Percentiles rank a stretch among this genome's conserved stretches.
phyloP scores from a whole-genome alignment of 768 basidiomycete genomes.

The Phlebiopsis gigantea region DNA sequence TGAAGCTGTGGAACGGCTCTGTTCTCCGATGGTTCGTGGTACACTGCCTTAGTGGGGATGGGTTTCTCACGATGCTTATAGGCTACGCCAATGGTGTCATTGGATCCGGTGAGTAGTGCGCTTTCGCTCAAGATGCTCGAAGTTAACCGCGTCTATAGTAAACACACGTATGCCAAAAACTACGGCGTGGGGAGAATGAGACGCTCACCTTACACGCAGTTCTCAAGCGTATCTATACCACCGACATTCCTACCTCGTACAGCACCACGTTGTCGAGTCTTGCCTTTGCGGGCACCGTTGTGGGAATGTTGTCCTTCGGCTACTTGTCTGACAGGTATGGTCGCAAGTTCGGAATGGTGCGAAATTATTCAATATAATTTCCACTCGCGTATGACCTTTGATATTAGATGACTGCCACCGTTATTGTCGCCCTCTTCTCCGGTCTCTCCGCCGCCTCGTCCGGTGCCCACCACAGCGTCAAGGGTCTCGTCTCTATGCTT shows the following conservation, averaged over 20 bases:
- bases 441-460: slow-evolving; percentile 76
- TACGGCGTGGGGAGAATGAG: not conserved
- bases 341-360: slow-evolving; percentile 84
- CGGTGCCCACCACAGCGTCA: slow-evolving; percentile 68
- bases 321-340: slow-evolving; percentile 85
- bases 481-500: slow-evolving; percentile 73
- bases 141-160: slow-evolving; percentile 35
- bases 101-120: slow-evolving; percentile 56
- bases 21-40: slow-evolving; percentile 69
- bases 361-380: slow-evolving; percentile 6
- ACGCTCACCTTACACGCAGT: slow-evolving; percentile 36
- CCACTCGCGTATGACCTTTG: not conserved
- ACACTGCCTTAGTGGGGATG: not conserved
- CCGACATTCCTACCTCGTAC: slow-evolving; percentile 47
- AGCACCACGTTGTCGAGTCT: slow-evolving; percentile 60
- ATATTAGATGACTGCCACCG: slow-evolving; percentile 69
- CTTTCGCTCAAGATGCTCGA: not conserved
- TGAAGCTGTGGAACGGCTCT: slow-evolving; percentile 79
- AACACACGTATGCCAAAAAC: slow-evolving; percentile 49
- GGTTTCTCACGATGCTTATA: slow-evolving; percentile 22
- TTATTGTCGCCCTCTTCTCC: slow-evolving; percentile 82
- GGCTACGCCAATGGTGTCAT: slow-evolving; percentile 82
- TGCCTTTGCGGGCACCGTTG: slow-evolving; percentile 80
- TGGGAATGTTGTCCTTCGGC: slow-evolving; percentile 76
- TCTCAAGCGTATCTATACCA: slow-evolving; percentile 65